Evolutionary conservation across 371 early-diverging fungal species (phyloP).

Genomic region (Zancudomyces culisetae): DNA sequence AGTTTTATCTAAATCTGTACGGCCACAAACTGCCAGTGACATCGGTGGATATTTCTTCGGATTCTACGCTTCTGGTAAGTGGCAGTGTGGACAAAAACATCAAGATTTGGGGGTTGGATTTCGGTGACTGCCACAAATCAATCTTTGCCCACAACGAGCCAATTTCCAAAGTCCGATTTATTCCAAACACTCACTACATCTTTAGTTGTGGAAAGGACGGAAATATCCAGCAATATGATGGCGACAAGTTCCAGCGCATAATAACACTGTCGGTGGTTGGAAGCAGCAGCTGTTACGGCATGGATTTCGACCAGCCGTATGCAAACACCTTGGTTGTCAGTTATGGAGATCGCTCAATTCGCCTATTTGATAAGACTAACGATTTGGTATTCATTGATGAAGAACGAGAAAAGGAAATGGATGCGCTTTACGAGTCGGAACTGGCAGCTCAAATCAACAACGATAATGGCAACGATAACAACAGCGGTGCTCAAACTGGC

Average conservation of each 20-base stretch:
- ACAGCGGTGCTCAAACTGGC: neutral
- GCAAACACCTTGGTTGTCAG: constrained; percentile 65
- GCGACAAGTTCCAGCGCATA: constrained; percentile 90
- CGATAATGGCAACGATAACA: neutral
- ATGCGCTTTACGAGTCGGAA: constrained; percentile 64
- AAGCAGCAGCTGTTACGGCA: constrained; percentile 63
- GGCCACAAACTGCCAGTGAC: constrained; percentile 92
- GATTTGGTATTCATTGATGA: constrained; percentile 89
- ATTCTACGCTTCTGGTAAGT: constrained; percentile 69
- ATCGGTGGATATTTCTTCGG: constrained; percentile 90
- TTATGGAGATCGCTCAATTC: constrained; percentile 80
- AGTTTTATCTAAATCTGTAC: constrained; percentile 86
- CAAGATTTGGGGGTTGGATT: constrained; percentile 95
- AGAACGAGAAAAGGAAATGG: constrained; percentile 85
- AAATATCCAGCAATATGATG: constrained; percentile 89
- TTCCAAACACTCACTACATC: constrained; percentile 85
- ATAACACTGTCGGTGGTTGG: constrained; percentile 57
- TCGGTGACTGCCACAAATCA: constrained; percentile 93
- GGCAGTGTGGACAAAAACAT: constrained; percentile 89
- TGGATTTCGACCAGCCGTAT: constrained; percentile 74
- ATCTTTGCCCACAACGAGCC: constrained; percentile 84
- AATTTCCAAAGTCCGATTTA: constrained; percentile 69
- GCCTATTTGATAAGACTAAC: constrained; percentile 86
- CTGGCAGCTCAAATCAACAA: constrained; percentile 41
- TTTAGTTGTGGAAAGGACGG: constrained; percentile 78